Conservation (phyloP, 495 filamentous ascomycete species). For the Cercophora sp. region DNA sequence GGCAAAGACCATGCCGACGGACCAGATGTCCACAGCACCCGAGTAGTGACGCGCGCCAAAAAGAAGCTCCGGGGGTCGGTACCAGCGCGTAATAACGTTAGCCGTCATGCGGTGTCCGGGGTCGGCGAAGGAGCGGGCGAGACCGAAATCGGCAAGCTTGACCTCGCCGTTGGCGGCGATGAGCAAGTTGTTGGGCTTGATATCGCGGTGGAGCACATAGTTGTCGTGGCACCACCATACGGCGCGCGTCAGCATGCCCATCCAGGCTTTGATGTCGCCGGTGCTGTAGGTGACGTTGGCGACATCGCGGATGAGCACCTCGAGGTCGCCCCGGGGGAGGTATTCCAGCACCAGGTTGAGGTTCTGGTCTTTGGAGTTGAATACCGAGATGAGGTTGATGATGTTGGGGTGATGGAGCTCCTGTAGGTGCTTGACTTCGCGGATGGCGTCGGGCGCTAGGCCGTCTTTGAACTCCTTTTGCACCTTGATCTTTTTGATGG, state of each 20-base stretch:
- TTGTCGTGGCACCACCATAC: conserved; percentile 98
- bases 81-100: conserved; percentile 96
- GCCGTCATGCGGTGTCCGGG: conserved; percentile 85
- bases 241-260: conserved; percentile 90
- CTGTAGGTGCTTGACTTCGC: conserved; percentile 90
- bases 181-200: conserved; percentile 97
- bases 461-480: conserved; percentile 79
- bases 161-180: conserved; percentile 89
- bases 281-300: conserved; percentile 59
- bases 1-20: conserved; percentile 87
- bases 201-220: conserved; percentile 91
- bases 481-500: conserved; percentile 98
- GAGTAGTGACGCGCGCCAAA: conserved; percentile 87
- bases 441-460: conserved; percentile 86
- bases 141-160: conserved; percentile 96
- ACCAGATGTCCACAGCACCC: conserved; percentile 91
- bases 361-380: conserved; percentile 85
- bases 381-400: conserved; percentile 85
- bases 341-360: conserved; percentile 93
- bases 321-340: conserved; percentile 84
- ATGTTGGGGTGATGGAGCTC: conserved; percentile 96
- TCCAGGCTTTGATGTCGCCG: conserved; percentile 96
- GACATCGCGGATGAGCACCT: conserved; percentile 84
- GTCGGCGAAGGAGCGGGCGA: conserved; percentile 84
- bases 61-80: conserved; percentile 88